phyloP scores from a whole-genome alignment of 1,284 basidiomycete species.

The Malassezia obtusa region DNA sequence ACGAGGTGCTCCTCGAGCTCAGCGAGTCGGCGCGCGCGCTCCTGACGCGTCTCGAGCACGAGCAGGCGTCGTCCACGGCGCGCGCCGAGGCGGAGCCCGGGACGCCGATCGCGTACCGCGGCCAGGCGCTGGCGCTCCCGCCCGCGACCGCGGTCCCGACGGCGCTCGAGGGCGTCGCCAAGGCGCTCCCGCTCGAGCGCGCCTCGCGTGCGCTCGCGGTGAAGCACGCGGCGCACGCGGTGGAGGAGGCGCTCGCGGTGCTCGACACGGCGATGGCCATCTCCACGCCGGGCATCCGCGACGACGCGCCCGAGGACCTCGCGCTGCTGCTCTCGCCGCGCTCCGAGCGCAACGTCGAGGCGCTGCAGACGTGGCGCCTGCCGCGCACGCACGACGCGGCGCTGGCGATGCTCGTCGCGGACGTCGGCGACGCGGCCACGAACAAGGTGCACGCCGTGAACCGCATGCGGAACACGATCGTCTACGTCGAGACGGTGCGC shows the following conservation, averaged over 20 bases:
- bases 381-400: conserved; percentile 60
- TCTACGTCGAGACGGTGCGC: conserved; percentile 91
- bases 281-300: conserved; percentile 76
- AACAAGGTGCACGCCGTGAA: conserved; percentile 91
- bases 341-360: conserved; percentile 32
- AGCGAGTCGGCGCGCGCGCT: conserved; percentile 57
- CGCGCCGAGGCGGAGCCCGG: background rate
- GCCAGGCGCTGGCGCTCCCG: conserved; percentile 56
- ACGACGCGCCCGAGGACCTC: conserved; percentile 56
- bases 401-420: conserved; percentile 67
- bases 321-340: conserved; percentile 61
- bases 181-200: background rate
- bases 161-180: conserved; percentile 27
- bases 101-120: conserved; percentile 56
- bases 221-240: background rate
- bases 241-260: conserved; percentile 51
- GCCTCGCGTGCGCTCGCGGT: conserved; percentile 6
- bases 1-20: conserved; percentile 81
- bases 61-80: conserved; percentile 9
- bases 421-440: conserved; percentile 76
- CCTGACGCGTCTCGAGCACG: conserved; percentile 24
- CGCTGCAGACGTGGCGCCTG: conserved; percentile 31
- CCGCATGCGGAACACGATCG: conserved; percentile 92
- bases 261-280: conserved; percentile 79
- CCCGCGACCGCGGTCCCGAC: conserved; percentile 29